phyloP scores from a whole-genome alignment of 164 flowering plant genomes.

The Magnolia officinalis region DNA sequence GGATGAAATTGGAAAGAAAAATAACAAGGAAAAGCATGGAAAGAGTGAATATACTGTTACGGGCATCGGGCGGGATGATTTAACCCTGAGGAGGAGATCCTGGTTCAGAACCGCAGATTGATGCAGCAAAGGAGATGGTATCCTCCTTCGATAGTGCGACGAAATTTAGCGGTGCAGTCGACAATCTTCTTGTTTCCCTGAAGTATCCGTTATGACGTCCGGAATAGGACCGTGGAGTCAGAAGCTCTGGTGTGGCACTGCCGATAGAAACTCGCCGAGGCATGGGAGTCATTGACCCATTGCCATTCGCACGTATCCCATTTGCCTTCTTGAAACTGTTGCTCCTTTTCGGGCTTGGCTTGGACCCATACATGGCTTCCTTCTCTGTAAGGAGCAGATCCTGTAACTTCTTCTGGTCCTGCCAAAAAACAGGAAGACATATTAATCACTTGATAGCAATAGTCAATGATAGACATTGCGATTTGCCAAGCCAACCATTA shows the following conservation, averaged over 20 bases:
- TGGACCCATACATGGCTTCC: slow-evolving; percentile 90
- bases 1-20: background rate
- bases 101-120: slow-evolving; percentile 68
- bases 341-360: slow-evolving; percentile 75
- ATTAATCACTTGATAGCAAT: background rate
- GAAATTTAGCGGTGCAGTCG: slow-evolving; percentile 75
- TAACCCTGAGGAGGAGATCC: slow-evolving; percentile 65
- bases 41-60: background rate
- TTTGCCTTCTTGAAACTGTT: slow-evolving; percentile 66
- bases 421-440: slow-evolving; percentile 3
- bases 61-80: slow-evolving; percentile 9
- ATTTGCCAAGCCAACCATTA: slow-evolving; percentile 18
- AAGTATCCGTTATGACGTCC: slow-evolving; percentile 88
- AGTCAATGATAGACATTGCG: background rate
- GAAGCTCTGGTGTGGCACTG: slow-evolving; percentile 56
- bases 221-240: slow-evolving; percentile 75
- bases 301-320: slow-evolving; percentile 65
- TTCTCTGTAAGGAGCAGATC: slow-evolving; percentile 78
- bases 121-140: slow-evolving; percentile 61
- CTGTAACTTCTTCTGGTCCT: slow-evolving; percentile 93
- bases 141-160: slow-evolving; percentile 83
- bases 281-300: slow-evolving; percentile 76
- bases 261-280: slow-evolving; percentile 74
- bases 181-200: slow-evolving; percentile 74
- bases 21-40: background rate